Conservation (phyloP, 257 asterid species). For the Echites panduratus region DNA sequence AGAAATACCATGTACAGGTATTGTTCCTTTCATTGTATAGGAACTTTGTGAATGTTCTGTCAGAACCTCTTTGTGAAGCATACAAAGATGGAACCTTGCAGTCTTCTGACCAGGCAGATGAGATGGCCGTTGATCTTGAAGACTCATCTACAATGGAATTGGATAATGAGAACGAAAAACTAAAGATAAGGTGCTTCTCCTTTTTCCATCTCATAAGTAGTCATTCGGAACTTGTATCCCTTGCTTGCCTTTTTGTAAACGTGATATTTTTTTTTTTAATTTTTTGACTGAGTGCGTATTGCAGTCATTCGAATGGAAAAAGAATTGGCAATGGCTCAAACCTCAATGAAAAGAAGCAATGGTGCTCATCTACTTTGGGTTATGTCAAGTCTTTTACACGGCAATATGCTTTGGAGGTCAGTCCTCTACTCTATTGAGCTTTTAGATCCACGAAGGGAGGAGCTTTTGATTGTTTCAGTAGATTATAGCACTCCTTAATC, state of each 20-base stretch:
- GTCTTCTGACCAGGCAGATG: constrained; percentile 49
- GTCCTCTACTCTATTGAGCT: constrained; percentile 16
- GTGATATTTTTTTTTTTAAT: constrained; percentile 4
- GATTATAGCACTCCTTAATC: background rate
- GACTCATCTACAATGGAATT: constrained; percentile 59
- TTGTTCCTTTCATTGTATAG: constrained; percentile 64
- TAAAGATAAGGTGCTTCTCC: constrained; percentile 52
- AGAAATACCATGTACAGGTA: constrained; percentile 38
- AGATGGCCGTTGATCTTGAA: constrained; percentile 77
- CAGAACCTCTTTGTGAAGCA: constrained; percentile 64
- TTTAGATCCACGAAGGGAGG: background rate
- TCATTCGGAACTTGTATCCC: constrained; percentile 3
- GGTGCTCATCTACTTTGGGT: constrained; percentile 93
- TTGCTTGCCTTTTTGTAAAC: background rate
- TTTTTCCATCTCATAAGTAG: constrained; percentile 2
- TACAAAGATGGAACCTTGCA: constrained; percentile 47
- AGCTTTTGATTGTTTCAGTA: background rate
- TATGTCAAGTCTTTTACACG: constrained; percentile 89
- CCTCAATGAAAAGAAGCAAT: constrained; percentile 82
- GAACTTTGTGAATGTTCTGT: constrained; percentile 64
- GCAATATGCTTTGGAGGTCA: constrained; percentile 91
- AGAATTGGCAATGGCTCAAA: constrained; percentile 41
- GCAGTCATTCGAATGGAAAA: constrained; percentile 50
- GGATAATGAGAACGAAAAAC: constrained; percentile 54
- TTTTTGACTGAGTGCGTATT: constrained; percentile 18